Base-by-base conservation (phyloP, 768 basidiomycete genomes). In the Auriscalpium orientale region DNA sequence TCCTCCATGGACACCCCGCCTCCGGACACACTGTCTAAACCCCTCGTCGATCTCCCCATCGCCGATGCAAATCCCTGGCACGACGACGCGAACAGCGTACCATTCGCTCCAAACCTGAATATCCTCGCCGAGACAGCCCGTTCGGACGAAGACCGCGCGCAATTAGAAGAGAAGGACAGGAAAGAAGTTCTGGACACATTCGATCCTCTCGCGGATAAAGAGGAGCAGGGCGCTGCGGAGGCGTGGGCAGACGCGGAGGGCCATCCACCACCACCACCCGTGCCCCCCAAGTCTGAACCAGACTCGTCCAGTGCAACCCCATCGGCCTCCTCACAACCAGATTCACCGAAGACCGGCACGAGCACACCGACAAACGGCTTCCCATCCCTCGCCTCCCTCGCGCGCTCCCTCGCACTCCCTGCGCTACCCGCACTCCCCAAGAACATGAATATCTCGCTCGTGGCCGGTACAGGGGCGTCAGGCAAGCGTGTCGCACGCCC, bases 191-290 rank as follows among this genome's bases (percentile, higher is more conserved):
- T 89, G 51, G 73, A 70, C 37, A 80, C 87, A 64, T 89, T 90
- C 65, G 87, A 90, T 69, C 87, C 87, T 15, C 70, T 88, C 21
- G 80, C 71, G 0, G 79, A 74, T 59, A 64, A 71, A 36, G 81
- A 84, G 55, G 83, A 85, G 66, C 68, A 76, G 55, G 79, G 76
- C 21, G 84, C 85, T 4, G 76, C 76, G 44, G 76, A 79, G 13
- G 87, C 85, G 46, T 89, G 87, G 87, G 79, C 77, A 57, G 71
- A 68, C 16, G 71, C 83, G 20, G 81, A 86, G 60, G 74, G 77
- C 1, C 85, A 87, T 67, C 84, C 82, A 22, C 28, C 28, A 28
- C 28, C 28, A 28, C 82, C 84, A 35, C 75, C 52, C n/a, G 9
- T 37, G 11, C 49, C 56, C 13, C 53, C 50, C 13, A 57, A 38